These are phyloP conservation scores for Fusarium pininemorale DNA, from an alignment of 2,329 filamentous ascomycete genomes.

Conservation along the genomic window DNA sequence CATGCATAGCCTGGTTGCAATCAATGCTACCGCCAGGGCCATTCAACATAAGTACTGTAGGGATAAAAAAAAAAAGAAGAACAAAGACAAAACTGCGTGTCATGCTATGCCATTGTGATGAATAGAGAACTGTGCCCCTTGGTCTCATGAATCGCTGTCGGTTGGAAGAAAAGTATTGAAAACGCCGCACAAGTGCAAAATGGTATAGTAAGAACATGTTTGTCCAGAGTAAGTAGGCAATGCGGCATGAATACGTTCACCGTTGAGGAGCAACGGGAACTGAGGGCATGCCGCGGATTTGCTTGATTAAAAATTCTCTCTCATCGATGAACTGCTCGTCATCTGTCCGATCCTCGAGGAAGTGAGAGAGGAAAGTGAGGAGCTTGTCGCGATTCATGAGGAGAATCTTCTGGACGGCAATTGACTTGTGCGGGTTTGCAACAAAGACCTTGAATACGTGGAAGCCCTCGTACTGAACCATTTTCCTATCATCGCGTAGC, in stretches of 20 bases:
- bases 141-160: constrained; percentile 11
- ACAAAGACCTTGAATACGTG: constrained; percentile 99
- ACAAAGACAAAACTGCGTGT: constrained; percentile 13
- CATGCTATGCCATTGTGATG: constrained; percentile 21
- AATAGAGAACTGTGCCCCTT: constrained; percentile 15
- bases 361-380: constrained; percentile 86
- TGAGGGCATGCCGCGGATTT: constrained; percentile 78
- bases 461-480: constrained; percentile 99
- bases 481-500: constrained; percentile 92
- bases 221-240: neutral
- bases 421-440: constrained; percentile 97
- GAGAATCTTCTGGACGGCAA: constrained; percentile 92
- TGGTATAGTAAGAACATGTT: constrained; percentile 10
- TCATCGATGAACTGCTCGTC: constrained; percentile 99
- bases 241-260: constrained; percentile 31
- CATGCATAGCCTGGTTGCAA: constrained; percentile 13
- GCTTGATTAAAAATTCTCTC: constrained; percentile 95
- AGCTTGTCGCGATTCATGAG: constrained; percentile 96
- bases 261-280: constrained; percentile 64
- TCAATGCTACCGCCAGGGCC: constrained; percentile 8
- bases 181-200: constrained; percentile 23
- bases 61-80: neutral
- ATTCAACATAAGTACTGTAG: constrained; percentile 16
- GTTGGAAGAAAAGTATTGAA: constrained; percentile 5
- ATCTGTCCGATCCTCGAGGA: constrained; percentile 93